Base-by-base conservation (phyloP, 2,329 filamentous ascomycete genomes). In the Penicillium paneum region DNA sequence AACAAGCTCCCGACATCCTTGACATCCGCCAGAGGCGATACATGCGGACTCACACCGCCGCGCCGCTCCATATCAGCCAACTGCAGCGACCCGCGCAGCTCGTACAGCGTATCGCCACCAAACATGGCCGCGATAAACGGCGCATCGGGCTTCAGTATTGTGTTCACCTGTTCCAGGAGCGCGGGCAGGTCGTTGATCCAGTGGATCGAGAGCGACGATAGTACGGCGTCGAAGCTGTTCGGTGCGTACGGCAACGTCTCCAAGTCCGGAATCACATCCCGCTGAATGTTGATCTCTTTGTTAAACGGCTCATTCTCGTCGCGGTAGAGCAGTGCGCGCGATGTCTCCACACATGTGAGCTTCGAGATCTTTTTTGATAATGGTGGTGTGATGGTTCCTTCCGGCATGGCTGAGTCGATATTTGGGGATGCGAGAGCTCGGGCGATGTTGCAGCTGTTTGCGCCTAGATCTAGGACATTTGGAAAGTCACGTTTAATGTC, bases 181-280 rank as follows among this genome's bases (percentile, higher is more conserved):
- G 88, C 89, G 0, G 94, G 94, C 5, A 99, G 83, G 72, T 99
- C 91, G 71, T 99, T 99, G 79, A 97, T 89, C 94, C 94, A 99
- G 75, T 99, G 94, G 70, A 99, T 79, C 54, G 89, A 92, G 55
- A 96, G 77, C 52, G 89, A 96, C 69, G 90, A 96, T 58, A 99
- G 78, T 11, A 97, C 90, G 6, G 96, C 85, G 71, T 97, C 92
- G 71, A 97, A 97, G 3, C 87, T 85, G 61, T 86, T 83, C 5
- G 88, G 77, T 44, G 83, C 83, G 70, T 87, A 97, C 0, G 91
- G 90, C 0, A 97, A 77, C 3, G 83, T 81, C 71, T 92, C 90
- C 19, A 79, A 67, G 53, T 76, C 73, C 0, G 82, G 75, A n/a
- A 97, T 78, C 5, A 96, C 85, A 38, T 90, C 81, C 17, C 92